Evolutionary conservation across 176 grass and related monocot species (phyloP).

Genomic region (Rhipidocladum racemiflorum): DNA sequence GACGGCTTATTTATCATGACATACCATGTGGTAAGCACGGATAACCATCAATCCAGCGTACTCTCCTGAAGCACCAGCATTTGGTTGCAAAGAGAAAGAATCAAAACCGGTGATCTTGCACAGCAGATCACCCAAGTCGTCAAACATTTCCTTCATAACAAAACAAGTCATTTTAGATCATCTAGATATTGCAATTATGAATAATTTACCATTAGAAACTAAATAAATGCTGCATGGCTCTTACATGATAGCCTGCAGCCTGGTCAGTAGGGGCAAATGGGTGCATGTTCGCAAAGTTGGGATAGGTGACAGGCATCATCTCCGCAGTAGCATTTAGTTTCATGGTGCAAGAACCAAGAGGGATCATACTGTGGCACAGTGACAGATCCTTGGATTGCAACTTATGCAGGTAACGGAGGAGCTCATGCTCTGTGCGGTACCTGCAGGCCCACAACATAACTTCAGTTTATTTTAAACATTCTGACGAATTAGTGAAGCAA

Average conservation of each 20-base stretch:
- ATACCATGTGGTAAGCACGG: slow-evolving; percentile 80
- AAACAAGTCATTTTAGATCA: slow-evolving; percentile 24
- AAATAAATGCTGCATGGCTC: not conserved
- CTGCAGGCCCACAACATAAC: slow-evolving; percentile 46
- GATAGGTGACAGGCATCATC: slow-evolving; percentile 98
- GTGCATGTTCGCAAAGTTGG: slow-evolving; percentile 86
- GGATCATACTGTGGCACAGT: slow-evolving; percentile 98
- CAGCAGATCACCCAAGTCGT: slow-evolving; percentile 84
- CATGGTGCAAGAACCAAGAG: slow-evolving; percentile 99
- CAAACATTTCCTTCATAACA: slow-evolving; percentile 85
- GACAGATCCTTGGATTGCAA: slow-evolving; percentile 92
- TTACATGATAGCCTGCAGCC: slow-evolving; percentile 84
- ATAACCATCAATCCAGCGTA: slow-evolving; percentile 99
- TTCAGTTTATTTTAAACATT: slow-evolving; percentile 10
- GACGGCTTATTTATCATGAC: not conserved
- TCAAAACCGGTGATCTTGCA: slow-evolving; percentile 91
- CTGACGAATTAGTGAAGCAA: slow-evolving; percentile 3
- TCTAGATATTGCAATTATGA: not conserved
- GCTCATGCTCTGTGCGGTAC: slow-evolving; percentile 97
- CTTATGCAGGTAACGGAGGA: slow-evolving; percentile 92
- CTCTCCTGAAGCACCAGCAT: slow-evolving; percentile 97
- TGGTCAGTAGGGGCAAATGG: slow-evolving; percentile 89
- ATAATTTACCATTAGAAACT: not conserved
- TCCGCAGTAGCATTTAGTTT: slow-evolving; percentile 96
- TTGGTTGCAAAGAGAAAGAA: slow-evolving; percentile 99